Evolutionary conservation across 345 rosid genomes (phyloP), one percentile per base, ranked within the genome.

Genomic region (Salix viminalis): DNA sequence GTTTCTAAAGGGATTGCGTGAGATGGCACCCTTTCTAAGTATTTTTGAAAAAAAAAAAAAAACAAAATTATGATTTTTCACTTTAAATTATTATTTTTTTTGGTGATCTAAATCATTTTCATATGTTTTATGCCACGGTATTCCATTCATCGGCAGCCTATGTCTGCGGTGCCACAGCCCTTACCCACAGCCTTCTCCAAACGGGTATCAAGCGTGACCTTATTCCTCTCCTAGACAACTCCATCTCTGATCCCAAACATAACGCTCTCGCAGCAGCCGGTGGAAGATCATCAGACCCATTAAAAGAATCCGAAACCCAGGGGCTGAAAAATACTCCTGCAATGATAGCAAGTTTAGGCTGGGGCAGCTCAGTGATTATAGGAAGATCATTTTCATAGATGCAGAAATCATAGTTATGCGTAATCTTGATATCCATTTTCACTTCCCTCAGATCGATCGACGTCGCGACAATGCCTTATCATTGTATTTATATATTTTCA

Each of bases 261-360:
- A 76, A 75, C 6, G 94, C 96, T 66, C 87, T 96, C 7, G 81
- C 88, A 1, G 83, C 83, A 12, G 89, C 97, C 1, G 98, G 1
- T 96, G 99, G 99, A 85, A 83, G 75, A 85, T 96, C 41, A 86
- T 30, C 30, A 30, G 93, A 50, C 65, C 85, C 68, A 90, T 96
- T 75, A 74, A 58, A 30, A 80, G 98, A 71, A 94, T 96, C 75
- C 89, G 99, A 36, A 96, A 94, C 89, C 97, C 98, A 0, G 79
- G 68, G 70, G 97, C 99, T 0, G 79, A 87, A 56, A 91, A 88
- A 61, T 3, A 72, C 24, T 67, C 97, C 0, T 93, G 94, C 87
- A 96, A 96, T 44, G 98, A 96, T 76, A 91, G 97, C 90, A 96
- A 93, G 87, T 87, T 96, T 84, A 65, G 98, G 60, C 85, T 93